These are phyloP conservation scores for Echites panduratus DNA, from an alignment of 257 asterid species.

Conservation along the genomic window DNA sequence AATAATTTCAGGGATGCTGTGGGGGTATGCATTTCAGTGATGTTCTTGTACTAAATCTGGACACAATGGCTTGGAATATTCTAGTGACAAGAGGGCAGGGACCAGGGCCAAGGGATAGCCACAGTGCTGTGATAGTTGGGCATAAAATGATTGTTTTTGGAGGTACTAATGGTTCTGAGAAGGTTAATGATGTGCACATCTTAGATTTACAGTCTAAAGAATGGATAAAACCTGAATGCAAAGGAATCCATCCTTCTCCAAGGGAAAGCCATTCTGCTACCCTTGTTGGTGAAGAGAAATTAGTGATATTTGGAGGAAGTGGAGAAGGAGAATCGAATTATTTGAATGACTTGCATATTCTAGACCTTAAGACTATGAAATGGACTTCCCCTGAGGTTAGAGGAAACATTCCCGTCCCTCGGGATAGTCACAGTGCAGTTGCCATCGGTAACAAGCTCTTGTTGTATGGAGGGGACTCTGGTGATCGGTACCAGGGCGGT, in stretches of 20 bases:
- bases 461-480: slow-evolving; percentile 90
- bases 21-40: slow-evolving; percentile 94
- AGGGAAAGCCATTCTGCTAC: slow-evolving; percentile 89
- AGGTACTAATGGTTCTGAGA: slow-evolving; percentile 79
- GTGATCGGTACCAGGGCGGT: slow-evolving; percentile 73
- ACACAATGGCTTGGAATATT: slow-evolving; percentile 64
- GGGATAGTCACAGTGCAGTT: slow-evolving; percentile 82
- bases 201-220: slow-evolving; percentile 60
- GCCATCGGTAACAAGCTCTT: slow-evolving; percentile 52
- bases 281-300: slow-evolving; percentile 43
- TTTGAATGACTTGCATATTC: slow-evolving; percentile 67
- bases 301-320: slow-evolving; percentile 85
- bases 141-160: slow-evolving; percentile 76
- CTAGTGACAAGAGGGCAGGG: slow-evolving; percentile 69
- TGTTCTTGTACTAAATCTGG: slow-evolving; percentile 62
- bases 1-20: slow-evolving; percentile 59
- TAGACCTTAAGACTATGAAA: slow-evolving; percentile 69
- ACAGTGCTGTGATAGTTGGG: slow-evolving; percentile 61
- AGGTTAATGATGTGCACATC: slow-evolving; percentile 69
- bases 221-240: slow-evolving; percentile 72
- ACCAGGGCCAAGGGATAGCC: slow-evolving; percentile 95
- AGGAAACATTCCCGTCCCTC: slow-evolving; percentile 59
- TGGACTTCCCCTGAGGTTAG: slow-evolving; percentile 63
- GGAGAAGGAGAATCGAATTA: slow-evolving; percentile 87
- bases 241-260: slow-evolving; percentile 63